Evolutionary conservation across 108 stramenopile species (phyloP).

Genomic region (Heterococcus sp.): DNA sequence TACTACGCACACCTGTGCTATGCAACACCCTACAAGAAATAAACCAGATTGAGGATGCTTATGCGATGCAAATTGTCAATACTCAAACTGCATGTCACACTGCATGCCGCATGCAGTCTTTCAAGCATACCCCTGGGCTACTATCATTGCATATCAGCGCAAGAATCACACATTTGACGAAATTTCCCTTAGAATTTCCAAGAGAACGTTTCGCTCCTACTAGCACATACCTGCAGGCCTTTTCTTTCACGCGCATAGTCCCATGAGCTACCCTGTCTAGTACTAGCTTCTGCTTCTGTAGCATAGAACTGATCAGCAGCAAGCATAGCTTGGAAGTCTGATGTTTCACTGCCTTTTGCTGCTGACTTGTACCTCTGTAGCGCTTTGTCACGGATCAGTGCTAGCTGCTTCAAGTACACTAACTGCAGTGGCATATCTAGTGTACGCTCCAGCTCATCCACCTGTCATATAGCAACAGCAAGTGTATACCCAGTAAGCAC

Average conservation of each 20-base stretch:
- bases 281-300: conserved; percentile 73
- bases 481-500: no score
- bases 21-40: no score
- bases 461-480: conserved; percentile 23
- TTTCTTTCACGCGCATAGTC: conserved; percentile 75
- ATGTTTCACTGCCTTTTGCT: conserved; percentile 68
- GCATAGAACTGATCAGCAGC: conserved; percentile 81
- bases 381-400: conserved; percentile 76
- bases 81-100: no score
- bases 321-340: conserved; percentile 89
- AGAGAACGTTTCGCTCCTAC: no score
- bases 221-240: conserved; percentile 49
- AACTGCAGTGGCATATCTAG: conserved; percentile 85
- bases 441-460: conserved; percentile 76
- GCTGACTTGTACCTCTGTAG: conserved; percentile 74
- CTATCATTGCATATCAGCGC: no score
- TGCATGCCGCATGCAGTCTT: no score
- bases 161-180: no score
- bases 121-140: no score
- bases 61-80: no score
- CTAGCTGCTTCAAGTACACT: conserved; percentile 79
- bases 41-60: no score
- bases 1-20: no score
- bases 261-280: conserved; percentile 76
- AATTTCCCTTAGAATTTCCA: no score